Base-by-base conservation (phyloP, 1,284 basidiomycete species). In the Trichosporon coremiiforme region DNA sequence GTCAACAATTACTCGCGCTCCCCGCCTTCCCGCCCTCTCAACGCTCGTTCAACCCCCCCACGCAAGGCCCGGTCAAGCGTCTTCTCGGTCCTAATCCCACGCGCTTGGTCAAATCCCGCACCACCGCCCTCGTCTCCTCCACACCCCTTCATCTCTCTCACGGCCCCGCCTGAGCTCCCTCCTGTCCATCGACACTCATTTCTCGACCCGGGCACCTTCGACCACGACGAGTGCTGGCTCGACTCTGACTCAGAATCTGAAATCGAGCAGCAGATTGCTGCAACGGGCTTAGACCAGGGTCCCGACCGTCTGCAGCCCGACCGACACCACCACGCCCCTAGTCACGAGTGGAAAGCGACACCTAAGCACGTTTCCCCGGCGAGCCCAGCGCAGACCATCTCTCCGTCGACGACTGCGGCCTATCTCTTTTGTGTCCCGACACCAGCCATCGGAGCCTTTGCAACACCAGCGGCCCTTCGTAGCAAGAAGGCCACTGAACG, bases 1-100 rank as follows among this genome's bases (percentile, higher is more conserved):
- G 15, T 62, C 17, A 62, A 62, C 57, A 62, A 62, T 62, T 62
- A 62, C 57, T 62, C 57, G 29, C 57, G 57, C 57, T 62, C 57
- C 57, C 57, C 57, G 57, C 57, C 57, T 62, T 62, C 57, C 57
- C 57, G 57, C 31, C 57, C 57, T 9, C 57, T 62, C 31, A 62
- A 62, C 57, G 57, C 57, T 62, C 57, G 57, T 35, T 62, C 29
- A 31, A 17, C 17, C 17, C 31, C 57, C 31, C 57, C 57, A 62
- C 57, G 57, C 57, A 62, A 62, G 57, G 31, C 57, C 7, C 57
- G 57, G 17, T 17, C 57, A 62, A 62, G 57, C 57, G 57, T 62
- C 57, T 62, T 62, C 29, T 62, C 57, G 57, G 22, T 62, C 31
- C 57, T 62, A 5, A 33, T 62, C 57, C 57, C 57, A 35, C 57